phyloP scores from a whole-genome alignment of 371 early-diverging fungal genomes.

The Syncephalastrum racemosum region DNA sequence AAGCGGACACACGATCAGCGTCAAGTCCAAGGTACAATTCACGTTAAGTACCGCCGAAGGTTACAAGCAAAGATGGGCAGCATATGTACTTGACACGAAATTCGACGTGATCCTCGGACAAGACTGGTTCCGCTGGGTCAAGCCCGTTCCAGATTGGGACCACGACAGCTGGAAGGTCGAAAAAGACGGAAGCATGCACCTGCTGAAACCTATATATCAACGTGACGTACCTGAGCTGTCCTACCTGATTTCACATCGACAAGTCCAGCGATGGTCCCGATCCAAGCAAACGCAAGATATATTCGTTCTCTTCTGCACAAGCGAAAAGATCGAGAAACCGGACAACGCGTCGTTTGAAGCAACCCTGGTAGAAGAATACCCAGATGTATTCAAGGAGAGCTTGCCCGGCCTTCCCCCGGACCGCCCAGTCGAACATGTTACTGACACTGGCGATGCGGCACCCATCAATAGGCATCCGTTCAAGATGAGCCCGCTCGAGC shows the following conservation, averaged over 20 bases:
- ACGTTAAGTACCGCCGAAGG: too few species aligned
- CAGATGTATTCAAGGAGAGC: slow-evolving; percentile 2
- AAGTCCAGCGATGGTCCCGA: too few species aligned
- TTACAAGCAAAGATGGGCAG: too few species aligned
- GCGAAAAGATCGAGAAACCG: too few species aligned
- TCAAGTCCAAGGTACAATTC: too few species aligned
- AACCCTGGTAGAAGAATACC: neutral
- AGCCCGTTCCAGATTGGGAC: slow-evolving; percentile 9
- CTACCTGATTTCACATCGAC: slow-evolving; percentile 8
- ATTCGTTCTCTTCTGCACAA: too few species aligned
- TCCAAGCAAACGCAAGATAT: too few species aligned
- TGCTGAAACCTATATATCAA: neutral
- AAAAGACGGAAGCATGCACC: neutral
- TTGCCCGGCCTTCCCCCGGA: slow-evolving; percentile 13
- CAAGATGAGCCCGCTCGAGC: slow-evolving; percentile 15
- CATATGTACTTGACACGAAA: slow-evolving; percentile 11
- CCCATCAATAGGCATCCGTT: slow-evolving; percentile 10
- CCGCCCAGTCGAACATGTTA: slow-evolving; percentile 13
- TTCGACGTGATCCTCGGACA: slow-evolving; percentile 14
- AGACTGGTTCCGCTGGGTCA: too few species aligned
- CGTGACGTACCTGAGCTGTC: neutral
- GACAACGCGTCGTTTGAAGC: too few species aligned
- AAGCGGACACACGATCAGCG: slow-evolving; percentile 2
- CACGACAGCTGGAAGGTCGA: slow-evolving; percentile 4
- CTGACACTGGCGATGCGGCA: slow-evolving; percentile 8